Evolutionary conservation across 2,329 filamentous ascomycete genomes (phyloP).

Genomic region (Harringtonia aguacate): DNA sequence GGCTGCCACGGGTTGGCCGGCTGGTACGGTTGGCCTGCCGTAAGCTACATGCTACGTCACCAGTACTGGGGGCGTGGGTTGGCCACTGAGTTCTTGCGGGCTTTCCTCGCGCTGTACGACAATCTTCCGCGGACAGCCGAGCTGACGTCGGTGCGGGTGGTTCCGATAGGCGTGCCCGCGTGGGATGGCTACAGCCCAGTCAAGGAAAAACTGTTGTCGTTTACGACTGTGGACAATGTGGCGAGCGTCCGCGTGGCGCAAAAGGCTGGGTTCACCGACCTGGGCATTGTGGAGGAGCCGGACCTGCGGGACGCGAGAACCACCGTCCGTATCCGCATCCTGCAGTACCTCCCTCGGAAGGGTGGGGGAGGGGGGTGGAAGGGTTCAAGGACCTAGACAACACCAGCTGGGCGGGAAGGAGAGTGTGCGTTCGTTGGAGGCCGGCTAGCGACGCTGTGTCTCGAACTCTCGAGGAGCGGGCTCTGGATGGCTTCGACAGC

Average conservation of each 20-base stretch:
- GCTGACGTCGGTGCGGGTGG: slow-evolving; percentile 24
- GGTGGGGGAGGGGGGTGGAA: too few relatives aligned
- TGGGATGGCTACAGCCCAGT: slow-evolving; percentile 14
- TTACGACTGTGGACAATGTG: slow-evolving; percentile 36
- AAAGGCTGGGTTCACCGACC: slow-evolving; percentile 43
- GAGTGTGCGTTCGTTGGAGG: too few relatives aligned
- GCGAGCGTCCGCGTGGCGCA: slow-evolving; percentile 44
- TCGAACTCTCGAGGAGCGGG: too few relatives aligned
- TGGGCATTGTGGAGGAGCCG: slow-evolving; percentile 26
- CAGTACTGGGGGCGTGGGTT: slow-evolving; percentile 46
- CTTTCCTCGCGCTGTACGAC: slow-evolving; percentile 35
- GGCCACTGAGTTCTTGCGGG: slow-evolving; percentile 44
- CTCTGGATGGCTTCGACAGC: too few relatives aligned
- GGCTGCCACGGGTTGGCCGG: slow-evolving; percentile 27
- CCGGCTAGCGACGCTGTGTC: too few relatives aligned
- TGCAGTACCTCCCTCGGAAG: slow-evolving; percentile 13
- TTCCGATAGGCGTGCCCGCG: slow-evolving; percentile 22
- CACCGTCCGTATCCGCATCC: slow-evolving; percentile 13
- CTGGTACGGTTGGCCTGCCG: slow-evolving; percentile 41
- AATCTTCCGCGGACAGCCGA: slow-evolving; percentile 34
- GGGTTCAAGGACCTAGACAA: too few relatives aligned
- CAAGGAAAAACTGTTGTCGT: slow-evolving; percentile 31
- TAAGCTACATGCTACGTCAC: slow-evolving; percentile 46
- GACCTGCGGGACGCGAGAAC: slow-evolving; percentile 14
- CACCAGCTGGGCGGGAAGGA: too few relatives aligned